Evolutionary conservation across 2,329 filamentous ascomycete genomes (phyloP).

Genomic region (Neofusicoccum umdonicola): DNA sequence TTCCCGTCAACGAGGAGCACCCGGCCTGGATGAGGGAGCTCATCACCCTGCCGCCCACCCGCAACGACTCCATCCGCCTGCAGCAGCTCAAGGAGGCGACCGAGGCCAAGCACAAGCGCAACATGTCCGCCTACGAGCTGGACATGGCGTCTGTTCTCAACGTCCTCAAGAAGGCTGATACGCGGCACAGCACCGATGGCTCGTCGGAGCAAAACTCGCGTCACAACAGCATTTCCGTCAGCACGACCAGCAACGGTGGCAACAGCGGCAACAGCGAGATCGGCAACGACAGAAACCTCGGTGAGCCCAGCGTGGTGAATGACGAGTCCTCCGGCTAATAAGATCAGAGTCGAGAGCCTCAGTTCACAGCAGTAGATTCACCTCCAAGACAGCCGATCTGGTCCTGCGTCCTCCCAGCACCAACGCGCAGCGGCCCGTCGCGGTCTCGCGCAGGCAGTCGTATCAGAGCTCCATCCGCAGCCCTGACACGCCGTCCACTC

Average conservation of each 20-base stretch:
- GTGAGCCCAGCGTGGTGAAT: constrained; percentile 13
- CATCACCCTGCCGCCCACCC: constrained; percentile 15
- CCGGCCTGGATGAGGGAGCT: constrained; percentile 17
- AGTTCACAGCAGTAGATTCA: not conserved
- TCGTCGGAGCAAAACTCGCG: constrained; percentile 13
- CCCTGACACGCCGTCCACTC: not conserved
- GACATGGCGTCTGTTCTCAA: constrained; percentile 18
- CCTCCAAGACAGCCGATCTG: not conserved
- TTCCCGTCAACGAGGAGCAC: constrained; percentile 16
- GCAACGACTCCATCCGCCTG: constrained; percentile 11
- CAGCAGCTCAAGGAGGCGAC: constrained; percentile 2
- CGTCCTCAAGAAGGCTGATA: constrained; percentile 17
- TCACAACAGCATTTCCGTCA: constrained; percentile 12
- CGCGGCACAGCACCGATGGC: constrained; percentile 11
- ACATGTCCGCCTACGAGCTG: constrained; percentile 17
- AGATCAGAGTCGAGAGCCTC: constrained; percentile 16
- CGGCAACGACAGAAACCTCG: constrained; percentile 15
- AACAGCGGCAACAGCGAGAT: constrained; percentile 1
- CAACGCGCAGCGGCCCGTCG: constrained; percentile 7
- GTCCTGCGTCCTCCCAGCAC: constrained; percentile 12
- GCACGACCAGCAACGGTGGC: not conserved
- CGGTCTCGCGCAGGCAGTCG: constrained; percentile 3
- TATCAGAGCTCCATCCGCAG: constrained; percentile 6
- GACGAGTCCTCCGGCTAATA: constrained; percentile 17
- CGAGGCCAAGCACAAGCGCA: constrained; percentile 11